Evolutionary conservation across 805 yeast species (phyloP), one percentile per base, ranked within the genome.

Genomic region (Saturnispora sekii): DNA sequence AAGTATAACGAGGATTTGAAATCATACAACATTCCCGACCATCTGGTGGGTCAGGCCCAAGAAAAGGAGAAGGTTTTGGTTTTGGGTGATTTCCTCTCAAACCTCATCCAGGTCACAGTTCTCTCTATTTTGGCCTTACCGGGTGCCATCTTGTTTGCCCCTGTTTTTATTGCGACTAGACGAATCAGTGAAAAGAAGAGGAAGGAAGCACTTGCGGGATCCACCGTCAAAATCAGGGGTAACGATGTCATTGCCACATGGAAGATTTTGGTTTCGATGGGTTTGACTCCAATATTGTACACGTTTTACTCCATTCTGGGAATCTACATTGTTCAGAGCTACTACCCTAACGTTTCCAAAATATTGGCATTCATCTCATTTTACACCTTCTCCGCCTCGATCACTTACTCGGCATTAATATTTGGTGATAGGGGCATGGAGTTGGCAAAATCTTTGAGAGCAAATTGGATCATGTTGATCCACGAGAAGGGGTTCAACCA

Each of bases 201-300:
- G 30, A 69, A 64, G 46, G 73, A 76, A 39, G 98, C 97, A 0
- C 69, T 93, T 48, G 89, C 88, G 10, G 81, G 74, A 7, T 88
- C 97, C 0, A 74, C 88, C 0, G 98, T 93, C 17, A 93, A 93
- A 61, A 81, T 93, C 48, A 79, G 80, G 57, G 98, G 95, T 14
- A 82, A 79, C 46, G 98, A 93, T 62, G 97, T 93, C 21, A 76
- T 93, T 48, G 97, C 97, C 2, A 89, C 97, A 1, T 93, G 98
- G 98, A 93, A 93, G 63, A 81, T 93, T 39, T 69, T 93, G 51
- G 87, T 90, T 34, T 79, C 89, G 31, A 74, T 93, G 75, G 94
- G 90, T 5, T 66, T 86, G 44, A 94, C 97, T 0, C 98, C 98
- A 2, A 61, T 86, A 35, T 67, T 93, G 28, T 93, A 90, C 67